Evolutionary conservation across 2,329 filamentous ascomycete genomes (phyloP).

Genomic region (Colletotrichum endophyticum): DNA sequence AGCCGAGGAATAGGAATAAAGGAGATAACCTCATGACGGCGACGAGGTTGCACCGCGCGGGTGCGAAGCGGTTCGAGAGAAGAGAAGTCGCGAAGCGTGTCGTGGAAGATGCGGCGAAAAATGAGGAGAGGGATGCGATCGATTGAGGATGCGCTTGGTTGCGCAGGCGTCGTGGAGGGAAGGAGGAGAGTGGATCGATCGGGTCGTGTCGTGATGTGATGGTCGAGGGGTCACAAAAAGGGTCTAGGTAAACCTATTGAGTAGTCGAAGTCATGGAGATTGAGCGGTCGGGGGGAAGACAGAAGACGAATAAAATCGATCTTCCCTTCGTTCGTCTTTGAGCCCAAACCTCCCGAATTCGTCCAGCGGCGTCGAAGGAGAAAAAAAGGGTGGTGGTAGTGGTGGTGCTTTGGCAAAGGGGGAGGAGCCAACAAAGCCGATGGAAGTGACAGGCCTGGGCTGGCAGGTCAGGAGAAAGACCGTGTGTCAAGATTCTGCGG

Average conservation of each 20-base stretch:
- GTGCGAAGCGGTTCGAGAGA: background rate
- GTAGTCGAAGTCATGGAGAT: slow-evolving; percentile 8
- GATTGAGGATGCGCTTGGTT: background rate
- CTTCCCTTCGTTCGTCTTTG: slow-evolving; percentile 7
- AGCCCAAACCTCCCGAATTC: slow-evolving; percentile 16
- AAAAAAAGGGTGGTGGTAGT: background rate
- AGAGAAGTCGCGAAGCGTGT: background rate
- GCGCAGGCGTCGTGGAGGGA: slow-evolving; percentile 6
- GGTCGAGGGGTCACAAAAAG: slow-evolving; percentile 3
- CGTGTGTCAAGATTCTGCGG: slow-evolving; percentile 20
- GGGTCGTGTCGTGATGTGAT: slow-evolving; percentile 8
- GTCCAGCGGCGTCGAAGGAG: slow-evolving; percentile 17
- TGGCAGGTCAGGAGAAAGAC: slow-evolving; percentile 15
- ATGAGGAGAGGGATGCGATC: background rate
- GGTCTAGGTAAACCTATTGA: slow-evolving; percentile 12
- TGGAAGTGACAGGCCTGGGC: slow-evolving; percentile 6
- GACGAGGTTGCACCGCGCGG: slow-evolving; percentile 11
- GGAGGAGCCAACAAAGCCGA: slow-evolving; percentile 11
- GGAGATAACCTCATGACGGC: slow-evolving; percentile 50
- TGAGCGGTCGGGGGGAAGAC: slow-evolving; percentile 1
- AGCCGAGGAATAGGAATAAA: slow-evolving; percentile 52
- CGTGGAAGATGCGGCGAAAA: background rate
- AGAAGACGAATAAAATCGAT: background rate
- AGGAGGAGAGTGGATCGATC: slow-evolving; percentile 9
- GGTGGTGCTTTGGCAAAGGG: slow-evolving; percentile 17